Percentiles rank a stretch among this genome's conserved stretches.
phyloP scores from a whole-genome alignment of 2,329 filamentous ascomycete genomes.

The Cryphonectria parasitica region DNA sequence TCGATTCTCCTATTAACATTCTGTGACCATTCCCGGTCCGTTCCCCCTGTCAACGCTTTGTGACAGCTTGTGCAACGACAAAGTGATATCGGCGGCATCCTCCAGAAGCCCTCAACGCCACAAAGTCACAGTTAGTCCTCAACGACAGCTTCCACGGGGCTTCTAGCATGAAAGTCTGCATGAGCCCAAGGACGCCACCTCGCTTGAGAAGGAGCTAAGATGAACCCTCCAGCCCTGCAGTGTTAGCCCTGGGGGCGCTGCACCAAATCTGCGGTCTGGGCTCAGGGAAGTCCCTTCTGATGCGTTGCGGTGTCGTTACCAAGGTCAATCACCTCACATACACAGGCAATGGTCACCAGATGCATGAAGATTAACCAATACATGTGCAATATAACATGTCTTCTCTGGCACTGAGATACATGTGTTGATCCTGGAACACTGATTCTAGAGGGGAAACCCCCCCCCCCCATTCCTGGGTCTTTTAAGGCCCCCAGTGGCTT shows the following conservation, averaged over 20 bases:
- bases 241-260: conserved; percentile 11
- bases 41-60: background rate
- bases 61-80: background rate
- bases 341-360: background rate
- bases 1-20: background rate
- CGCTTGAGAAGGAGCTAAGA: conserved; percentile 25
- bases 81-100: background rate
- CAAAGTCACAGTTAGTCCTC: background rate
- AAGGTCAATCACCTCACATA: background rate
- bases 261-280: conserved; percentile 9
- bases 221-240: conserved; percentile 17
- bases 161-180: conserved; percentile 4
- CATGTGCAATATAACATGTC: background rate
- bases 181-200: conserved; percentile 24
- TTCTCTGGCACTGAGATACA: background rate
- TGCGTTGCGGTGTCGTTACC: conserved; percentile 9
- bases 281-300: conserved; percentile 9
- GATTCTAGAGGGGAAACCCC: conserved; percentile 3
- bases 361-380: conserved; percentile 12
- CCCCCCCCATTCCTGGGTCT: background rate
- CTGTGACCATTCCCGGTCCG: background rate
- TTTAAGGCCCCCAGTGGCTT: conserved; percentile 1
- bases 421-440: conserved; percentile 1
- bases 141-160: background rate
- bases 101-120: background rate